Conservation (phyloP, 2,329 filamentous ascomycete genomes). For the Cylindrodendrum hubeiense region DNA sequence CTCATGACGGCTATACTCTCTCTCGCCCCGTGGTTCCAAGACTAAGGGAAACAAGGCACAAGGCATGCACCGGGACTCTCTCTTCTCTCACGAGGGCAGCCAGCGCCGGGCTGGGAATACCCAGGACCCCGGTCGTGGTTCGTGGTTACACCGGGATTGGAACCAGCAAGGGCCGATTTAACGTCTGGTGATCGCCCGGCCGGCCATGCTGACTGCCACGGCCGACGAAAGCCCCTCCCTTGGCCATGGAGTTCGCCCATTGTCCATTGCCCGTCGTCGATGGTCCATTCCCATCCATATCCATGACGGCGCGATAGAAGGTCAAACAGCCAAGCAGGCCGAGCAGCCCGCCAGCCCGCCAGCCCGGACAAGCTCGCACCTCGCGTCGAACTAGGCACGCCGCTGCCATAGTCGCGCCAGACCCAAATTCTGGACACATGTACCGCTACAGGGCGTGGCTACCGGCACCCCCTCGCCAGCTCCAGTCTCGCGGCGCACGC, state of each 20-base stretch:
- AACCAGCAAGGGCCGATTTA: conserved; percentile 33
- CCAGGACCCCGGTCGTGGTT: conserved; percentile 36
- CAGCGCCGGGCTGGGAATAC: conserved; percentile 30
- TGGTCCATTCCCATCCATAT: neutral
- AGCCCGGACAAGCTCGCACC: conserved; percentile 11
- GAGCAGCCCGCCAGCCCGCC: too few species aligned
- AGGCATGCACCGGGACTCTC: neutral
- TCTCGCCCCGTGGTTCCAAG: neutral
- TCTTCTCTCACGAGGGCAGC: conserved; percentile 17
- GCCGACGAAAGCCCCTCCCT: neutral
- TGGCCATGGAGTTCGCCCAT: conserved; percentile 14
- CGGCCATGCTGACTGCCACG: conserved; percentile 1
- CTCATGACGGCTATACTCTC: neutral
- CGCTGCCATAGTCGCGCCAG: conserved; percentile 9
- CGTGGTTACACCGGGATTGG: conserved; percentile 37
- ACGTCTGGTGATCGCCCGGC: conserved; percentile 32
- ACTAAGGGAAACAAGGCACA: too few species aligned
- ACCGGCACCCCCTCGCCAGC: conserved; percentile 29
- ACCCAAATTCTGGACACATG: conserved; percentile 28
- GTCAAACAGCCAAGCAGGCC: neutral
- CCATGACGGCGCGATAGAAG: neutral
- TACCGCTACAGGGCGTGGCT: conserved; percentile 29
- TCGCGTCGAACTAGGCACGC: conserved; percentile 23
- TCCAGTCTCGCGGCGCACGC: conserved; percentile 31
- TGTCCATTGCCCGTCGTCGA: conserved; percentile 1